Evolutionary conservation across 768 basidiomycete genomes (phyloP), one percentile per base, ranked within the genome.

Genomic region (Lactifluus volemus): DNA sequence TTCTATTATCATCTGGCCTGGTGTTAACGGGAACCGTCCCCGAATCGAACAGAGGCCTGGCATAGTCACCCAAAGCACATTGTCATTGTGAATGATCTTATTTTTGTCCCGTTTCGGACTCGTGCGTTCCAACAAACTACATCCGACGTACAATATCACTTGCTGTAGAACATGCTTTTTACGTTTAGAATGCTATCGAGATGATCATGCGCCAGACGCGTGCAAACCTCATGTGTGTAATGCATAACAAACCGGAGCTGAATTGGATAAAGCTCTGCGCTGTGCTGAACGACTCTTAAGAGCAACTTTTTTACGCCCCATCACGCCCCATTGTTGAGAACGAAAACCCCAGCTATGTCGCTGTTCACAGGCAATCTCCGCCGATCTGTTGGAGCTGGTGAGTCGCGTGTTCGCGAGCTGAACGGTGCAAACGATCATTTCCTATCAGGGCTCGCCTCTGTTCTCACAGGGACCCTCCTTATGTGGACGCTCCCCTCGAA

Each of bases 1-100:
- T 66, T 81, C 86, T 8, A 73, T 87, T 63, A 73, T 89, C 49
- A 83, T 90, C 63, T 86, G 87, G 65, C 88, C 85, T 34, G 81
- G 83, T 49, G 61, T 77, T 58, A 80, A 82, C 63, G 86, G 87
- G 41, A 77, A 75, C 42, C 79, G 81, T 21, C 75, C 86, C 14
- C 77, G 79, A n/a, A 73, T 89, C 53, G 83, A 81, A 15, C 84
- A 85, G 65, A 72, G 87, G 32, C 84, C 81, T 21, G 70, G 78
- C 68, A 68, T 67, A 49, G 65, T 68, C 21, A 54, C 57, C 15
- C 53, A 55, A 6, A 54, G 45, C 57, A 58, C 57, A 34, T 30
- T 62, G 38, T 51, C 56, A n/a, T 53, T 49, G 53, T 63, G 53
- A 59, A 12, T 5, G n/a, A 36, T 42, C 25, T 45, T 55, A 53